Conservation (phyloP, 2,329 filamentous ascomycete species). For the Lecanicillium sp. region DNA sequence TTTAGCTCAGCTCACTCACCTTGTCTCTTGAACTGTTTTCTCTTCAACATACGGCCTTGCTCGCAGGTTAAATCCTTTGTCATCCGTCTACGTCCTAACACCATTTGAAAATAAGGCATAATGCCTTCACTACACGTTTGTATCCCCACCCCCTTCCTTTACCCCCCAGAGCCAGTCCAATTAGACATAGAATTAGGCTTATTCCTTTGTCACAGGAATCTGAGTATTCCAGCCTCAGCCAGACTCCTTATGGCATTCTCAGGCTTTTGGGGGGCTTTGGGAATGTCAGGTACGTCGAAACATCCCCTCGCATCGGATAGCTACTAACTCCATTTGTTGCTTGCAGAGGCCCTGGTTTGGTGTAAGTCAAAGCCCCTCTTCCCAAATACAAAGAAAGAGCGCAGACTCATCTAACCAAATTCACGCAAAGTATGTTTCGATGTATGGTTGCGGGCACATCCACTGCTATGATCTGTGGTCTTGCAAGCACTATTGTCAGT, state of each 20-base stretch:
- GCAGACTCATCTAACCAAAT: neutral
- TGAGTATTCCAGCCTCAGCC: constrained; percentile 4
- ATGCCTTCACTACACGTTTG: no score
- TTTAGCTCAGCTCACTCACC: no score
- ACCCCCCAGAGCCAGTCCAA: neutral
- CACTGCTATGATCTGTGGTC: constrained; percentile 11
- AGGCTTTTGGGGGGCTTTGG: constrained; percentile 14
- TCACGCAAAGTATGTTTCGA: constrained; percentile 15
- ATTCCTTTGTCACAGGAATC: neutral
- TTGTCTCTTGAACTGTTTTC: no score
- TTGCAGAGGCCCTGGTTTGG: constrained; percentile 3
- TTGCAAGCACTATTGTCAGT: constrained; percentile 10
- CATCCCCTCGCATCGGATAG: neutral
- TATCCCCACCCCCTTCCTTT: neutral
- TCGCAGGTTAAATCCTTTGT: no score
- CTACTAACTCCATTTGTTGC: neutral
- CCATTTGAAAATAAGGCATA: no score
- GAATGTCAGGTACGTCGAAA: constrained; percentile 10
- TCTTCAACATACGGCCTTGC: no score
- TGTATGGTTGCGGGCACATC: constrained; percentile 16
- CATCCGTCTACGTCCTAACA: no score
- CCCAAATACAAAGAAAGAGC: neutral
- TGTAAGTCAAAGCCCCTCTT: constrained; percentile 8
- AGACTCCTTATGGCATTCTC: constrained; percentile 9
- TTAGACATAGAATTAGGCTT: no score